Base-by-base conservation (phyloP, 23 red algal species). In the Gracilaria gracilis region DNA sequence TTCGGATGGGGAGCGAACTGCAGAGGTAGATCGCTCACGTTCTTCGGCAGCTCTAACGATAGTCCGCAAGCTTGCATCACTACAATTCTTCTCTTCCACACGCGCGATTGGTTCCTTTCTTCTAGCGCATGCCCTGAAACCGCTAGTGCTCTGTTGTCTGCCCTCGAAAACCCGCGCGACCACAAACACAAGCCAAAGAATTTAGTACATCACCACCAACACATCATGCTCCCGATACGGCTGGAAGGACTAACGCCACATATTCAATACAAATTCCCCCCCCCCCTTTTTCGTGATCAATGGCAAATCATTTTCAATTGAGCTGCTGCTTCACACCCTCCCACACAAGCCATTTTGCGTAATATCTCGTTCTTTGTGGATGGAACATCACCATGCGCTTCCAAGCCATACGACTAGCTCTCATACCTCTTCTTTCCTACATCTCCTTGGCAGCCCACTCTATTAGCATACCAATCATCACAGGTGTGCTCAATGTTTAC, bases 401-500 rank as follows among this genome's bases (percentile, higher is more conserved):
- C 40, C 34, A 16, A n/a, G 72, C 21, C 4, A 25, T 51, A 0
- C 72, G 31, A 39, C 1, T 77, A 13, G 20, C 9, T 32, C 5
- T 51, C 20, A 17, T 42, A 23, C 42, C 39, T 2, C 46, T 77
- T 14, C 40, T 77, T 28, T 50, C 27, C 39, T 20, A 1, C 36
- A 23, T 27, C 11, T 25, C 72, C 3, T 28, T 51, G 1, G 72
- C 40, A 48, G 64, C 64, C 9, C 51, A 79, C 31, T 40, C 75
- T 8, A 29, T 79, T 3, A 55, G 40, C 25, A 51, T 14, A 3
- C 75, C 75, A 79, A 79, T 79, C 51, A 55, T 79, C 47, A 79
- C 32, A 31, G 75, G 75, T 11, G 46, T 33, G 14, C 75, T 79
- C 51, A 51, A 57, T 36, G 51, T 79, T 21, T 69, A 79, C 17